These are phyloP conservation scores for Trypanosoma caninum DNA, from an alignment of 208 protist species.

Conservation along the genomic window DNA sequence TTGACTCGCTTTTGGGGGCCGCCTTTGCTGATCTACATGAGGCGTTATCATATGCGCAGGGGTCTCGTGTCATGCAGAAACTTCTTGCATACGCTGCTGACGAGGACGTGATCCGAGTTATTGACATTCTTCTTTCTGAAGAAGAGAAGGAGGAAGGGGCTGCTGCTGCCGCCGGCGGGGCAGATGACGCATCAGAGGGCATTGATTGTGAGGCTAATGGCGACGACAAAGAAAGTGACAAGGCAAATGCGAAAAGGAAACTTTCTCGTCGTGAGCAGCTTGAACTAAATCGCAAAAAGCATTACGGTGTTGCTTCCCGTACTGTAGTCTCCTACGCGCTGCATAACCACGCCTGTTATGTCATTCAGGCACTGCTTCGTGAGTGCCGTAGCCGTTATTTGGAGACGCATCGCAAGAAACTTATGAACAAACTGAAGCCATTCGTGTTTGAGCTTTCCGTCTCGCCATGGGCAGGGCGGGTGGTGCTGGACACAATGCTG, in stretches of 20 bases:
- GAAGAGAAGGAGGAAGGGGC: constrained; percentile 26
- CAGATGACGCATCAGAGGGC: too few relatives aligned
- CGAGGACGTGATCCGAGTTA: constrained; percentile 42
- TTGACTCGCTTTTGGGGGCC: constrained; percentile 28
- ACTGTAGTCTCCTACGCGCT: constrained; percentile 75
- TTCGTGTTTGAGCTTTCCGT: constrained; percentile 79
- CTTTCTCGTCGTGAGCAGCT: constrained; percentile 50
- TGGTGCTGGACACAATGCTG: constrained; percentile 86
- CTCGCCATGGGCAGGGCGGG: constrained; percentile 82
- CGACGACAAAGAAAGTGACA: constrained; percentile 14
- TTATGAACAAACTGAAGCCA: constrained; percentile 87
- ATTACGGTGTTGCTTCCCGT: constrained; percentile 59
- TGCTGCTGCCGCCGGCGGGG: constrained; percentile 28
- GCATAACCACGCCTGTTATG: constrained; percentile 78
- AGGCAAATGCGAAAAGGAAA: constrained; percentile 12
- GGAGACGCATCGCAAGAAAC: constrained; percentile 47
- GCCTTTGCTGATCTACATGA: constrained; percentile 51
- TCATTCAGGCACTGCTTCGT: constrained; percentile 73
- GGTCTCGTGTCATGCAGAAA: constrained; percentile 86
- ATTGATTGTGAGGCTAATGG: constrained; percentile 36
- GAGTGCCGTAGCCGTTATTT: constrained; percentile 61
- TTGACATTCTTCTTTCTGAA: constrained; percentile 37
- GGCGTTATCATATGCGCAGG: constrained; percentile 58
- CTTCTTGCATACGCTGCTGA: constrained; percentile 69
- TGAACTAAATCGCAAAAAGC: constrained; percentile 57